Evolutionary conservation across 108 stramenopile species (phyloP), one percentile per base, ranked within the genome.

Genomic region (Mediolabrus comicus): DNA sequence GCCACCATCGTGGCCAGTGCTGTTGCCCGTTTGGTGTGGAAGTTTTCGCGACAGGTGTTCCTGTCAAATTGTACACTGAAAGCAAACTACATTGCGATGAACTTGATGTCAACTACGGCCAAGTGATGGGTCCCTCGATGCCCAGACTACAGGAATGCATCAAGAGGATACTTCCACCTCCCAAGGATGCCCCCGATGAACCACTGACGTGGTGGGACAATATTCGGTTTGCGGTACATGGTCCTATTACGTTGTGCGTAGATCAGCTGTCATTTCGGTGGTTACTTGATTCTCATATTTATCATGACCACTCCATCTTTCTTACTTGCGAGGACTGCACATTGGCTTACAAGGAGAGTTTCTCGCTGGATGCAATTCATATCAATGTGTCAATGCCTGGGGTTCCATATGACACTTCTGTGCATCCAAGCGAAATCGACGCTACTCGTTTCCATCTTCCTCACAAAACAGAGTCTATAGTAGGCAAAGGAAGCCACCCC

Each of bases 181-280:
- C 17, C 60, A 19, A 14, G 43, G 46, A 49, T 49, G 46, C 1
- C 7, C 19, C 8, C 8, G 17, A 39, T 3, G n/a, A 30, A 1
- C 75, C 70, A 28, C 59, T 78, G 12, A 64, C 76, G 51, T 84
- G 83, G 83, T 84, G 83, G 83, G 83, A 84, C 51, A 81, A 78
- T 59, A 12, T 74, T 8, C 34, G 83, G 22, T 84, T 81, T 41
- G 71, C 76, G 41, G 27, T 84, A n/a, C 83, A 84, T 55, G 83
- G 83, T 27, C 41, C 65, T 9, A 51, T 69, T 12, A 22, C 22
- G 32, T 24, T 77, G n/a, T 62, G 56, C 16, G 66, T 65, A 8
- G 49, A 73, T 52, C 30, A 53, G 29, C 27, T 84, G 17, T 62
- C 72, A 33, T 43, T 72, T 7, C 69, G 77, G 64, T 81, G 69